Conservation (phyloP, 352 stramenopile genomes). For the Pythium periplocum region DNA sequence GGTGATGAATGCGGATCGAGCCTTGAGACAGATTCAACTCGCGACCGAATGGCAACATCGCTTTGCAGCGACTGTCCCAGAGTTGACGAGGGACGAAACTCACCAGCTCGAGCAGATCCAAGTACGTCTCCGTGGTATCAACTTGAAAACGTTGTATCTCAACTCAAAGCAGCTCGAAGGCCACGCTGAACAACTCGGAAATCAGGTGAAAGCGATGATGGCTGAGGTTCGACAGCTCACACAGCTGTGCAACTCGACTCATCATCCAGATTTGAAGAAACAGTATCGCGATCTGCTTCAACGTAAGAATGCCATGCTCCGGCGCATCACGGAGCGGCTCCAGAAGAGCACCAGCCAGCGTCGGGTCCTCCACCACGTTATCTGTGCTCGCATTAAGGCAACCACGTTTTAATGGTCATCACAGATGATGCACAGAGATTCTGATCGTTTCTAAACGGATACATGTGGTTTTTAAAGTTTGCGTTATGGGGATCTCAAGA, state of each 20-base stretch:
- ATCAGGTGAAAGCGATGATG: conserved; percentile 76
- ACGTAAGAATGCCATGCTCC: conserved; percentile 60
- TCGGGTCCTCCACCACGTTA: conserved; percentile 79
- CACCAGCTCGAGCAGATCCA: conserved; percentile 68
- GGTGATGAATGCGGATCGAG: conserved; percentile 75
- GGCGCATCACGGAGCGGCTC: conserved; percentile 74
- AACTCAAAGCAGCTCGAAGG: conserved; percentile 81
- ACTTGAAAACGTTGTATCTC: conserved; percentile 59
- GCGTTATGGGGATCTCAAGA: too few relatives aligned
- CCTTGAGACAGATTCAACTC: conserved; percentile 72
- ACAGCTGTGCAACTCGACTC: conserved; percentile 65
- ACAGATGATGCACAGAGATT: neutral
- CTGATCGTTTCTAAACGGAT: too few relatives aligned
- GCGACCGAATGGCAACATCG: conserved; percentile 43
- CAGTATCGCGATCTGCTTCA: conserved; percentile 71
- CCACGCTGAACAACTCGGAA: conserved; percentile 70
- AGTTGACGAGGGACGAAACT: conserved; percentile 60
- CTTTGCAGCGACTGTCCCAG: conserved; percentile 21
- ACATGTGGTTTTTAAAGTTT: too few relatives aligned
- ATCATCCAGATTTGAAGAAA: conserved; percentile 50
- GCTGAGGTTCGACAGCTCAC: conserved; percentile 77
- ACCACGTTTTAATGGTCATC: neutral
- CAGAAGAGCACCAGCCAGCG: conserved; percentile 74
- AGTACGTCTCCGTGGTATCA: conserved; percentile 61
- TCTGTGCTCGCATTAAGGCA: conserved; percentile 32